Evolutionary conservation across 208 protist species (phyloP), one percentile per base, ranked within the genome.

Genomic region (Lotmaria passim): DNA sequence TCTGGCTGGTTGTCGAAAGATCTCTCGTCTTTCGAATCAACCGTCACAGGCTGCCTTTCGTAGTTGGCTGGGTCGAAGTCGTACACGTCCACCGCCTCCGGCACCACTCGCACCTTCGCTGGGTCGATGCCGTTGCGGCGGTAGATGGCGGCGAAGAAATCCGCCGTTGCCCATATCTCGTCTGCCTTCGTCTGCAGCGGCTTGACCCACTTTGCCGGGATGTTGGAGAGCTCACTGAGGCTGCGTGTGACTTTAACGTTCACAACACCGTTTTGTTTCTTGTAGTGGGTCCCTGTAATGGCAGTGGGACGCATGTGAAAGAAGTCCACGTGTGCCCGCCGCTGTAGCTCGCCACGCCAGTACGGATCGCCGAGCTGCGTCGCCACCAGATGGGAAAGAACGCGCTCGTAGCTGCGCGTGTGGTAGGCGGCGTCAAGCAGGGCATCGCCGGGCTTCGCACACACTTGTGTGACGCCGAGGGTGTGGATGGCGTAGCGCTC

Each of bases 151-250:
- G 51, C 23, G 66, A 88, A 73, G 66, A 93, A 93, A 24, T 70
- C 64, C 38, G 72, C 65, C 26, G 87, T 83, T 11, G 83, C 74
- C 85, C 85, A 91, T 8, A 93, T 15, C 69, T 87, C 70, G 57
- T 90, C 63, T 26, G 39, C n/a, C 6, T 41, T n/a, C 34, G 38
- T 11, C 23, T 38, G 55, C 57, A 72, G 26, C 6, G 55, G 31
- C 7, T 17, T 8, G 58, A 71, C 43, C 81, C 73, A 86, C 6
- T 60, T 15, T 0, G 19, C 1, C 5, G 55, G 50, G 24, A 87
- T 72, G 62, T 68, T 69, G 4, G 78, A 80, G 43, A 85, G 74
- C 56, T 90, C 85, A 59, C 79, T 86, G 21, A 90, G 46, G 63
- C 71, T 81, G 43, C 77, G 67, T 8, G 81, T 78, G 24, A 88